Percentiles rank a stretch among this genome's conserved stretches.
Evolutionary conservation across 2,329 filamentous ascomycete genomes (phyloP).

Genomic region (Fusarium musae): DNA sequence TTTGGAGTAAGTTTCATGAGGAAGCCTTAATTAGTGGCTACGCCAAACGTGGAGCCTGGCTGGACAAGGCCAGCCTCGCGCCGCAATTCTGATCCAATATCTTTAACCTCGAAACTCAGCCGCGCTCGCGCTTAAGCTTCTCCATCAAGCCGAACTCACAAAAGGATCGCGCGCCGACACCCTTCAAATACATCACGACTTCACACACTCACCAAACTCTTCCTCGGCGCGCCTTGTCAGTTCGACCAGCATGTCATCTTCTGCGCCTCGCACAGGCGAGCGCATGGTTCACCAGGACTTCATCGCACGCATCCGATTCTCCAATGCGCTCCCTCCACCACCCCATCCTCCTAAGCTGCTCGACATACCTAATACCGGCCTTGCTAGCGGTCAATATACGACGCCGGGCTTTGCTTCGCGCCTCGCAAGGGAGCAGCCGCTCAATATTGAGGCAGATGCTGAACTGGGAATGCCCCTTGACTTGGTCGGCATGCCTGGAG

Average conservation of each 20-base stretch:
- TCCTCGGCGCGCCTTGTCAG: slow-evolving; percentile 24
- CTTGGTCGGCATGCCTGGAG: slow-evolving; percentile 90
- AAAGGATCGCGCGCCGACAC: slow-evolving; percentile 1
- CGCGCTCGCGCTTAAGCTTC: slow-evolving; percentile 39
- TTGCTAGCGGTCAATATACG: slow-evolving; percentile 88
- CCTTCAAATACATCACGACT: slow-evolving; percentile 3
- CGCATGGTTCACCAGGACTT: slow-evolving; percentile 90
- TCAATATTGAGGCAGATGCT: slow-evolving; percentile 97
- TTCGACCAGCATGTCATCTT: slow-evolving; percentile 35
- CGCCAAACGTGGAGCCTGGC: slow-evolving; percentile 29
- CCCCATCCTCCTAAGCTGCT: slow-evolving; percentile 96
- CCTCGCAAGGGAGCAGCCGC: slow-evolving; percentile 87
- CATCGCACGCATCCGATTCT: slow-evolving; percentile 94
- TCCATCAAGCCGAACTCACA: slow-evolving; percentile 18
- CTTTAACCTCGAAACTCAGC: slow-evolving; percentile 29
- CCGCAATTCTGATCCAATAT: slow-evolving; percentile 37
- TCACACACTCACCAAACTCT: not conserved
- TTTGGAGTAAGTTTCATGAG: not conserved
- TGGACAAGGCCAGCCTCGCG: slow-evolving; percentile 39
- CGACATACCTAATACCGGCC: slow-evolving; percentile 93
- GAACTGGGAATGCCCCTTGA: slow-evolving; percentile 98
- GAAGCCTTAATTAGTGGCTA: not conserved
- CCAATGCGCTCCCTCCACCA: slow-evolving; percentile 93
- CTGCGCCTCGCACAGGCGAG: slow-evolving; percentile 57
- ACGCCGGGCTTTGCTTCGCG: slow-evolving; percentile 90